These are phyloP conservation scores for Colletotrichum sp. DNA, from an alignment of 2,329 filamentous ascomycete genomes.

Conservation along the genomic window DNA sequence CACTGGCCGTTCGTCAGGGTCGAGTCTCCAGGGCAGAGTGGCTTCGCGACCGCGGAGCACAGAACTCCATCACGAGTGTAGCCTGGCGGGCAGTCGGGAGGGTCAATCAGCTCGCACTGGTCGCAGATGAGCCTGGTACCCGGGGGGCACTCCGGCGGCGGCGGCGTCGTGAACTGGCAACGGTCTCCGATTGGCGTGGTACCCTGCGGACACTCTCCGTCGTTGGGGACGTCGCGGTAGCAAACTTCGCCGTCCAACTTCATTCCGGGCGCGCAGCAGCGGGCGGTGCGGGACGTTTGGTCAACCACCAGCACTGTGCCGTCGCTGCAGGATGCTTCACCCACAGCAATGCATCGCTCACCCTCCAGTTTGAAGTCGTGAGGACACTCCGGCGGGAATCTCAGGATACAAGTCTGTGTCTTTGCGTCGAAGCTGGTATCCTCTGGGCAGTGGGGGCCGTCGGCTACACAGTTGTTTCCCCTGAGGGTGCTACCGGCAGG, in stretches of 20 bases:
- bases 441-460: accelerated
- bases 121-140: not conserved
- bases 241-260: not conserved
- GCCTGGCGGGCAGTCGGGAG: not conserved
- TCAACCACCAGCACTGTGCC: not conserved
- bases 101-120: not conserved
- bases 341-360: accelerated
- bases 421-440: not conserved
- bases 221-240: not conserved
- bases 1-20: not conserved
- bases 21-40: not conserved
- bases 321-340: accelerated
- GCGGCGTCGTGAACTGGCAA: not conserved
- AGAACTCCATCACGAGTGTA: not conserved
- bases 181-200: not conserved
- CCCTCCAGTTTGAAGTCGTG: not conserved
- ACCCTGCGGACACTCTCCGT: not conserved
- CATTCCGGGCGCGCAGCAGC: not conserved
- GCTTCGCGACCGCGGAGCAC: not conserved
- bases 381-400: not conserved
- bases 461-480: not conserved
- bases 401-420: not conserved
- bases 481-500: not conserved
- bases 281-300: not conserved
- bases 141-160: accelerated